Percentiles rank a stretch among this genome's conserved stretches.
phyloP scores from a whole-genome alignment of 768 basidiomycete genomes.

The Chalciporus piperatus region DNA sequence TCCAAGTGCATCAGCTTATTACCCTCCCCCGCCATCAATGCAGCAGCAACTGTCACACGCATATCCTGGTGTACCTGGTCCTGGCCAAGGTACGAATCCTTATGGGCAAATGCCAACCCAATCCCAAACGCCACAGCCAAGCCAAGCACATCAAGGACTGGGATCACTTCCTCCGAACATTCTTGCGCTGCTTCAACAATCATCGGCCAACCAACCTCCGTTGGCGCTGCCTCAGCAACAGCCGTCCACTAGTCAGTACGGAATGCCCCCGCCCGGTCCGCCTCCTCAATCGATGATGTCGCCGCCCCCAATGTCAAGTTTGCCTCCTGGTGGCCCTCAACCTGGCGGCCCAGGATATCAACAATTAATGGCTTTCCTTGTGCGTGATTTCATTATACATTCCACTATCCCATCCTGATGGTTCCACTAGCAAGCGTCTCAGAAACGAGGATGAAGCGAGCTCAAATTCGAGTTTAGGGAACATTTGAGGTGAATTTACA shows the following conservation, averaged over 20 bases:
- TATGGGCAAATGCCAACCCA: slow-evolving; percentile 32
- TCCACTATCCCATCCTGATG: background rate
- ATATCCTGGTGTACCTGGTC: slow-evolving; percentile 22
- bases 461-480: too few relatives aligned
- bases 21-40: slow-evolving; percentile 39
- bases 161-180: slow-evolving; percentile 62
- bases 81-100: slow-evolving; percentile 19
- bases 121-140: slow-evolving; percentile 28
- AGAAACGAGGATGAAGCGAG: slow-evolving; percentile 26
- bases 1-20: slow-evolving; percentile 38
- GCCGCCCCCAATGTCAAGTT: slow-evolving; percentile 39
- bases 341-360: slow-evolving; percentile 49
- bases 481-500: background rate
- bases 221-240: slow-evolving; percentile 33
- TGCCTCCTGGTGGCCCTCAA: slow-evolving; percentile 40
- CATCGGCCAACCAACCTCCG: slow-evolving; percentile 35
- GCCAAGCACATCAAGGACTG: slow-evolving; percentile 35
- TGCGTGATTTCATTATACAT: slow-evolving; percentile 31
- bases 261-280: slow-evolving; percentile 33
- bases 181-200: slow-evolving; percentile 62
- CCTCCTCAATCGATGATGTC: slow-evolving; percentile 43
- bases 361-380: slow-evolving; percentile 69
- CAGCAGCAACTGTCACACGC: slow-evolving; percentile 22
- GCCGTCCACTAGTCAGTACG: slow-evolving; percentile 30
- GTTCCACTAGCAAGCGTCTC: slow-evolving; percentile 19